These are phyloP conservation scores for Exsudoporus frostii DNA, from an alignment of 768 basidiomycete genomes.

Conservation along the genomic window DNA sequence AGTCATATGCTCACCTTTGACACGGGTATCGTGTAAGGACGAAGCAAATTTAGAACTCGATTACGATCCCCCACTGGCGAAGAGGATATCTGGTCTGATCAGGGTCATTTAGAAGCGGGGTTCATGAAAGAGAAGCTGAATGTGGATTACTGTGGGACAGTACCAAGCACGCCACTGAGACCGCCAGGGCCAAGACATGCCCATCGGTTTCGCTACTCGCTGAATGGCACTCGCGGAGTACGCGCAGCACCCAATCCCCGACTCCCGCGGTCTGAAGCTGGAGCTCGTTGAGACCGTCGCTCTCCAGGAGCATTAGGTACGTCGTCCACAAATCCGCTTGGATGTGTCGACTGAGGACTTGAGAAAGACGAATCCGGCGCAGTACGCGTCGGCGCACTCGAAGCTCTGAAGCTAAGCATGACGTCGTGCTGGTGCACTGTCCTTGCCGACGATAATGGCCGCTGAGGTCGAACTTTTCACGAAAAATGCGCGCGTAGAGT, in stretches of 20 bases:
- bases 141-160: constrained; percentile 35
- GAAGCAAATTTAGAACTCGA: constrained; percentile 40
- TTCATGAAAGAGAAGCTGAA: constrained; percentile 24
- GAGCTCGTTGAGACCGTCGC: constrained; percentile 43
- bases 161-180: constrained; percentile 35
- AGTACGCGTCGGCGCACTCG: constrained; percentile 46
- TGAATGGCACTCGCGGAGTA: constrained; percentile 19
- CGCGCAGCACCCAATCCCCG: constrained; percentile 25
- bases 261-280: constrained; percentile 44
- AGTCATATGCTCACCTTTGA: constrained; percentile 28
- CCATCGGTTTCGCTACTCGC: constrained; percentile 4
- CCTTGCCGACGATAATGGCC: constrained; percentile 22
- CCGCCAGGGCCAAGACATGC: constrained; percentile 25
- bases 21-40: constrained; percentile 35
- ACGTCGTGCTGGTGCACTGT: constrained; percentile 35
- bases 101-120: constrained; percentile 24
- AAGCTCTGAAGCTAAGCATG: constrained; percentile 47
- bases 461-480: constrained; percentile 44
- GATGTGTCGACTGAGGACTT: constrained; percentile 29
- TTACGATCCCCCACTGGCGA: constrained; percentile 38
- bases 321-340: constrained; percentile 53
- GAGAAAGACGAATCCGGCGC: constrained; percentile 40
- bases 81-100: constrained; percentile 38
- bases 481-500: constrained; percentile 56
- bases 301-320: constrained; percentile 61